Evolutionary conservation across 2,329 filamentous ascomycete species (phyloP), one percentile per base, ranked within the genome.

Genomic region (Fusarium veterinarium): DNA sequence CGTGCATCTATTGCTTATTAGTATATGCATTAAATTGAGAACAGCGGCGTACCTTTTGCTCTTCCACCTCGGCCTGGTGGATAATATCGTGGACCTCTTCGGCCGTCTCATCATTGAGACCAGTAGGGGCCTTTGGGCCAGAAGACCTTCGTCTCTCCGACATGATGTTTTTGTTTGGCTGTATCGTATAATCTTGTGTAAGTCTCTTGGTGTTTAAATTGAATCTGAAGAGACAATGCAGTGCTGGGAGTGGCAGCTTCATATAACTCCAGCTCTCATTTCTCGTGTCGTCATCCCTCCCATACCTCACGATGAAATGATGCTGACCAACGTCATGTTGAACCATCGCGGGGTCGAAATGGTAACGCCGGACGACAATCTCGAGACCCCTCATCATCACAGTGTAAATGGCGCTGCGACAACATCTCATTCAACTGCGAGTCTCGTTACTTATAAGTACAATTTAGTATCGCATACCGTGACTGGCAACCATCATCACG

Each of bases 21-120:
- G 60, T 41, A 8, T 1, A 8, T 9, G 19, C 3, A 9, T 7
- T 17, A 2, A 13, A 2, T 1, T 9, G 1, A 12, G 4, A 7
- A 0, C 8, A 6, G 8, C 5, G 12, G 4, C 6, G 17, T 38
- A 78, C 79, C 59, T 73, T 75, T 55, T 81, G 80, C 57, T 81
- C 80, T 49, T 81, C 79, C 1, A 75, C n/a, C 55, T 82, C 80
- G 35, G 80, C 80, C 7, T 75, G 60, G 53, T 81, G 79, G 23
- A 82, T 82, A 48, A 82, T 74, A 23, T 82, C 80, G 49, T 82
- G 80, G 11, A 66, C 64, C 59, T 80, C 80, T 11, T 77, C 57
- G 20, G 80, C 80, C 30, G 74, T 77, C 70, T 81, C 78, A 42
- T 81, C 80, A 1, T 75, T 64, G 48, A 80, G 74, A 25, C 78